Evolutionary conservation across 2,329 filamentous ascomycete species (phyloP).

Genomic region (Penicillium sp.): DNA sequence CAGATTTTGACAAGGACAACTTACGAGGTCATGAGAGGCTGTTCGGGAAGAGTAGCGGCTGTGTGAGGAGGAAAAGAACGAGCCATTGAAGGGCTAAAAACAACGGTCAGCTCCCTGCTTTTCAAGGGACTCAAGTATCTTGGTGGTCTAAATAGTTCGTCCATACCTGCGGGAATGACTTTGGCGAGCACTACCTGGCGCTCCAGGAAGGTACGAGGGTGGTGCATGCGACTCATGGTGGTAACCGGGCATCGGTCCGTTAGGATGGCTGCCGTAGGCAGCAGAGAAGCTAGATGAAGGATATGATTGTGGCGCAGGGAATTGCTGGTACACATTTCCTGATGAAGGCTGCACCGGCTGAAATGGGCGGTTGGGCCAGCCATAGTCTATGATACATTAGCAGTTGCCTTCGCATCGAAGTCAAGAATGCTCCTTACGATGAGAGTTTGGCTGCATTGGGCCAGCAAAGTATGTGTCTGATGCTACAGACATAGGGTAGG

Average conservation of each 20-base stretch:
- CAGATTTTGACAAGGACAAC: conserved; percentile 1
- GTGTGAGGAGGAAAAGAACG: conserved; percentile 19
- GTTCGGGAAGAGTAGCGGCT: conserved; percentile 11
- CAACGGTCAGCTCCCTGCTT: background rate
- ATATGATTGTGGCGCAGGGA: conserved; percentile 27
- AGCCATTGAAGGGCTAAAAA: conserved; percentile 13
- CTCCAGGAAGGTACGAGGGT: conserved; percentile 12
- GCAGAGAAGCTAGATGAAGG: conserved; percentile 24
- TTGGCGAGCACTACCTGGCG: conserved; percentile 12
- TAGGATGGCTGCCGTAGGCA: conserved; percentile 27
- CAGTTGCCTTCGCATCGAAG: background rate
- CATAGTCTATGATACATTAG: conserved; percentile 31
- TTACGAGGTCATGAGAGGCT: conserved; percentile 20
- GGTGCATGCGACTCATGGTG: conserved; percentile 14
- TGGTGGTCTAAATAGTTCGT: background rate
- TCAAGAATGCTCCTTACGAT: conserved; percentile 23
- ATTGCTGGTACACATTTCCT: conserved; percentile 29
- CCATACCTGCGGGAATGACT: conserved; percentile 18
- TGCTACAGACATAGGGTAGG: conserved; percentile 24
- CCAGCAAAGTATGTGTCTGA: conserved; percentile 24
- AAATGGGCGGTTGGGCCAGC: conserved; percentile 31
- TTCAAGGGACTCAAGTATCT: background rate
- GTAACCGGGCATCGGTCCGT: conserved; percentile 17
- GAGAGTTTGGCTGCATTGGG: conserved; percentile 32
- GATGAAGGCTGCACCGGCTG: conserved; percentile 30